phyloP scores from a whole-genome alignment of 2,329 filamentous ascomycete species.

The Fusarium tanahbumbuense region DNA sequence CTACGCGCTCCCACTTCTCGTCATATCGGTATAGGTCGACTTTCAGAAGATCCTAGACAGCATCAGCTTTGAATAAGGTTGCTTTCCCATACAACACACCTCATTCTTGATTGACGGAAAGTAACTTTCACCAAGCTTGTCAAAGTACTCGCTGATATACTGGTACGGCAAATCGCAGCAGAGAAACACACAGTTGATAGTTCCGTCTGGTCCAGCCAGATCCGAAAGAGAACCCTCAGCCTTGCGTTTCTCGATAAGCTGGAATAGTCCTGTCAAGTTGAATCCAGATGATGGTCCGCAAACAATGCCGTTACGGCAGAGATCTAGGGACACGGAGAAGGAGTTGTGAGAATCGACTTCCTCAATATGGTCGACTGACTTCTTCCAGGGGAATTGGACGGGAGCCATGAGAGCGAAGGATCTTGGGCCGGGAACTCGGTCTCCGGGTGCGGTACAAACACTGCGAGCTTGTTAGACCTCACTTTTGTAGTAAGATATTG shows the following conservation, averaged over 20 bases:
- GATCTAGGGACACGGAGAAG: conserved; percentile 62
- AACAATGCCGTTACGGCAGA: conserved; percentile 68
- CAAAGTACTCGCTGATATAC: conserved; percentile 70
- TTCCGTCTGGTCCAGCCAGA: conserved; percentile 58
- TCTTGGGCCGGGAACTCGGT: conserved; percentile 69
- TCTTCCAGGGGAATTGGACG: conserved; percentile 68
- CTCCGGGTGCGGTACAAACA: conserved; percentile 67
- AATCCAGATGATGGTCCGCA: conserved; percentile 72
- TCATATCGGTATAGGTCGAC: conserved; percentile 46
- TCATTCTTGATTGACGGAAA: conserved; percentile 63
- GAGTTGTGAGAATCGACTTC: conserved; percentile 67
- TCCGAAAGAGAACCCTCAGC: conserved; percentile 56
- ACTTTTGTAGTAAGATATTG: fast-evolving
- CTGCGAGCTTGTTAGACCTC: conserved; percentile 50
- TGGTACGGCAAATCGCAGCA: conserved; percentile 74
- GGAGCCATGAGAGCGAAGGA: conserved; percentile 61
- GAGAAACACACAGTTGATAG: conserved; percentile 67
- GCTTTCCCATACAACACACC: conserved; percentile 29
- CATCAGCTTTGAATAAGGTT: not conserved
- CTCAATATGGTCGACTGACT: conserved; percentile 66
- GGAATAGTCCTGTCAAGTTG: conserved; percentile 63
- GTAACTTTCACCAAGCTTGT: conserved; percentile 60
- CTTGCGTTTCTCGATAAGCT: conserved; percentile 63
- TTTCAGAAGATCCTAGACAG: conserved; percentile 35
- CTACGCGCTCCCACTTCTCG: conserved; percentile 44